These are phyloP conservation scores for Paecilomyces dactylethromorphus DNA, from an alignment of 2,329 filamentous ascomycete genomes.

Conservation along the genomic window DNA sequence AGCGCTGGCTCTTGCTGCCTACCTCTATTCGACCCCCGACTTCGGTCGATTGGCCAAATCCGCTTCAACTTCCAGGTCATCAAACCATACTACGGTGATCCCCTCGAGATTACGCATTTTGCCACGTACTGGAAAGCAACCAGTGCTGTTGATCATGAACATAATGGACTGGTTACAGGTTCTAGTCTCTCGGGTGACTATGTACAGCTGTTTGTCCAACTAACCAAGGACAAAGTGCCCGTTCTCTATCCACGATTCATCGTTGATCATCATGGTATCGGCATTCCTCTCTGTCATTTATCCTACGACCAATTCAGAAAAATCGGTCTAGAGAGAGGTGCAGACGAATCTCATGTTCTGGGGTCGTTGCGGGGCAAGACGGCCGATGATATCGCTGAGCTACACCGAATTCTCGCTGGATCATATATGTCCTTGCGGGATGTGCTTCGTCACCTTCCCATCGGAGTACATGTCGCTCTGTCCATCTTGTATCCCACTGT, in stretches of 20 bases:
- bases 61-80: constrained; percentile 94
- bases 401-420: constrained; percentile 65
- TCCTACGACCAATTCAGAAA: constrained; percentile 55
- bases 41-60: constrained; percentile 88
- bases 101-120: constrained; percentile 94
- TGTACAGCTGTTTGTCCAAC: constrained; percentile 81
- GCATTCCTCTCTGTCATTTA: constrained; percentile 74
- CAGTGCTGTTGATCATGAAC: constrained; percentile 79
- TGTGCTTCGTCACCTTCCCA: constrained; percentile 67
- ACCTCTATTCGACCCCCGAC: constrained; percentile 84
- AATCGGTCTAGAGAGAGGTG: constrained; percentile 32
- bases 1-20: constrained; percentile 76
- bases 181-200: constrained; percentile 96
- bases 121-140: constrained; percentile 99
- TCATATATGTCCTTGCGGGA: constrained; percentile 76
- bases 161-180: constrained; percentile 82
- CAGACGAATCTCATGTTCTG: constrained; percentile 19
- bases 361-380: constrained; percentile 25
- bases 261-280: constrained; percentile 65
- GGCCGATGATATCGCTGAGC: constrained; percentile 48
- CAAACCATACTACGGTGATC: constrained; percentile 87
- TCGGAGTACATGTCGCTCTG: constrained; percentile 81
- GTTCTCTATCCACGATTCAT: constrained; percentile 85
- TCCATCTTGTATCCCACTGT: constrained; percentile 80
- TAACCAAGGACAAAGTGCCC: constrained; percentile 79